Evolutionary conservation across 2,329 filamentous ascomycete species (phyloP).

Genomic region (Camillea tinctor): DNA sequence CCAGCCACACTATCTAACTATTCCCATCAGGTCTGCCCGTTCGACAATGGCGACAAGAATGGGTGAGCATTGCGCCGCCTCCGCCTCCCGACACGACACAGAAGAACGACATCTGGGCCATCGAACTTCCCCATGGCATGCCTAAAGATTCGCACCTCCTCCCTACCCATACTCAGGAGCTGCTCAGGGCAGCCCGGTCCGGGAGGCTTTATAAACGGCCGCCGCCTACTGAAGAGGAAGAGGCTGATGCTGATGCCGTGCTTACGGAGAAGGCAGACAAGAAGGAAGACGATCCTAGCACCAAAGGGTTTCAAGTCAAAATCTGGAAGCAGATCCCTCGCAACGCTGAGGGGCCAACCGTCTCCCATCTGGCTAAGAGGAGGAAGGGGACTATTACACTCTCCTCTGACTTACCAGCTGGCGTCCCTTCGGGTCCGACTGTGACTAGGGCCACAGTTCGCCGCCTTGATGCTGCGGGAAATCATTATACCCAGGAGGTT

Average conservation of each 20-base stretch:
- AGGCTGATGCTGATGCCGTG: constrained; percentile 48
- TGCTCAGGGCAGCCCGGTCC: constrained; percentile 77
- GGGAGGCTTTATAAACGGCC: constrained; percentile 74
- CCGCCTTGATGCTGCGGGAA: constrained; percentile 74
- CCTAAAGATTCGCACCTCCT: constrained; percentile 81
- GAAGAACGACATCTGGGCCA: constrained; percentile 67
- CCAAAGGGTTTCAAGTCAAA: constrained; percentile 54
- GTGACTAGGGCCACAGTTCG: constrained; percentile 79
- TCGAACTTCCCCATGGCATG: constrained; percentile 76
- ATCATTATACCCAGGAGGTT: constrained; percentile 80
- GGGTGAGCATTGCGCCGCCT: constrained; percentile 66
- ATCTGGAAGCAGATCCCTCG: constrained; percentile 63
- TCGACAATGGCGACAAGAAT: constrained; percentile 81
- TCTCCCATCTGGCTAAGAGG: constrained; percentile 60
- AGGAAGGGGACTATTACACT: constrained; percentile 61
- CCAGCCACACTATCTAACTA: background rate
- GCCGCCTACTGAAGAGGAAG: constrained; percentile 59
- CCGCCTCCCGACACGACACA: constrained; percentile 61
- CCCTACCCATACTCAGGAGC: constrained; percentile 74
- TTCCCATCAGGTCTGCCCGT: constrained; percentile 69
- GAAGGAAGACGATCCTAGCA: constrained; percentile 60
- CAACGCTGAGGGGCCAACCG: constrained; percentile 51
- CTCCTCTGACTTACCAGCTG: constrained; percentile 49
- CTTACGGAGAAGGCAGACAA: constrained; percentile 55
- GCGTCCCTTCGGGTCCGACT: constrained; percentile 49